These are phyloP conservation scores for Rachicladosporium sp. DNA, from an alignment of 2,329 filamentous ascomycete genomes.

Conservation along the genomic window DNA sequence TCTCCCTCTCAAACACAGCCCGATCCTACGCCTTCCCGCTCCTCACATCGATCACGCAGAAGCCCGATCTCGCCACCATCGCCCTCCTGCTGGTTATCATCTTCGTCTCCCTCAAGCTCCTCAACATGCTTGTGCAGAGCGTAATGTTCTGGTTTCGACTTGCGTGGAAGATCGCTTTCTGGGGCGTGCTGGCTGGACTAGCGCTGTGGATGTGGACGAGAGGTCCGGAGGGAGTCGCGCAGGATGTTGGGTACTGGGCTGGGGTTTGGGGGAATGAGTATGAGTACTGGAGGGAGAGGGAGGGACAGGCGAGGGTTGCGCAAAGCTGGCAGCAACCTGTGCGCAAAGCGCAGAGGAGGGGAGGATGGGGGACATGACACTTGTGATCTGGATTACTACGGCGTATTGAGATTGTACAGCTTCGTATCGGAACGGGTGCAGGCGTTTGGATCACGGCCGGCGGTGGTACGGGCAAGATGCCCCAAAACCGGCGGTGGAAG, in stretches of 20 bases:
- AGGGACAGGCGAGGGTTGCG: conserved; percentile 11
- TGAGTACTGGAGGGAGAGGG: conserved; percentile 1
- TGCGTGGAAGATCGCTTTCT: conserved; percentile 50
- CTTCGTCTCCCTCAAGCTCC: conserved; percentile 51
- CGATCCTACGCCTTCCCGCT: conserved; percentile 18
- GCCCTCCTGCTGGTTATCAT: conserved; percentile 47
- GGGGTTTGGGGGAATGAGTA: conserved; percentile 2
- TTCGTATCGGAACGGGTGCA: too few species aligned
- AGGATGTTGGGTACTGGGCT: conserved; percentile 37
- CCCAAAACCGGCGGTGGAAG: too few species aligned
- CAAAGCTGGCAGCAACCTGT: conserved; percentile 9
- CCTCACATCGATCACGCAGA: conserved; percentile 18
- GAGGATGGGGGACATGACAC: conserved; percentile 22
- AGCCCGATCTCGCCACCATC: conserved; percentile 39
- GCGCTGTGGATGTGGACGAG: conserved; percentile 47
- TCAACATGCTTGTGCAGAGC: conserved; percentile 57
- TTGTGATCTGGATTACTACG: background rate
- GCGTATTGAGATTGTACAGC: too few species aligned
- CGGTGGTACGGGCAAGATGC: too few species aligned
- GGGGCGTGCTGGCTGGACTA: conserved; percentile 44
- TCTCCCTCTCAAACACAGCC: conserved; percentile 8
- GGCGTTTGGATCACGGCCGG: too few species aligned
- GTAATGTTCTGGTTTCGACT: conserved; percentile 69
- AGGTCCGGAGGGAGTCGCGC: conserved; percentile 51
- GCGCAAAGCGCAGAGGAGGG: conserved; percentile 4